Percentiles rank a stretch among this genome's conserved stretches.
phyloP scores from a whole-genome alignment of 2,329 filamentous ascomycete species.

The Colletotrichum higginsianum region DNA sequence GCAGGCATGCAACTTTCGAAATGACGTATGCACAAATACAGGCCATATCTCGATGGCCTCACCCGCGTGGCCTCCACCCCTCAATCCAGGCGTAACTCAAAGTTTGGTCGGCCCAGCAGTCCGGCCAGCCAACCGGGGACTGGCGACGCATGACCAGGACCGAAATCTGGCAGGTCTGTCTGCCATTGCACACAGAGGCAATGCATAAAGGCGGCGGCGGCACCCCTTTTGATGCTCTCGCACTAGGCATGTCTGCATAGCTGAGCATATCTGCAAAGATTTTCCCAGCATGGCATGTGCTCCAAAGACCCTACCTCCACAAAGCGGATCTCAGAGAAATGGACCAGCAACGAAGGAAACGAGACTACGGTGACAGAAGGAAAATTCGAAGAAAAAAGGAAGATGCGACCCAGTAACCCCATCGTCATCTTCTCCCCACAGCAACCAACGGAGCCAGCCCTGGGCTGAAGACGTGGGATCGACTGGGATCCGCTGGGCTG shows the following conservation, averaged over 20 bases:
- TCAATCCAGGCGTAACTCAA: conserved; percentile 5
- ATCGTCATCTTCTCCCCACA: conserved; percentile 43
- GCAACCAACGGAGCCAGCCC: conserved; percentile 41
- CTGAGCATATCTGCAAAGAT: conserved; percentile 21
- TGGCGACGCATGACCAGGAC: conserved; percentile 12
- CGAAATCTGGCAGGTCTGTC: conserved; percentile 13
- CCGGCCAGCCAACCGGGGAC: conserved; percentile 33
- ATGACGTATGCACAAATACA: conserved; percentile 30
- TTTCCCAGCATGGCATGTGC: conserved; percentile 20
- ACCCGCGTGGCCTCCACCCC: neutral
- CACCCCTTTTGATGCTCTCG: neutral
- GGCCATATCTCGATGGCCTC: conserved; percentile 16
- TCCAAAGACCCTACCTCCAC: conserved; percentile 26
- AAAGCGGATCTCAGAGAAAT: conserved; percentile 28
- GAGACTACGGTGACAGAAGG: conserved; percentile 20
- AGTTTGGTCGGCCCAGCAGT: conserved; percentile 25
- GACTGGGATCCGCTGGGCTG: conserved; percentile 35
- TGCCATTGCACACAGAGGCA: conserved; percentile 2
- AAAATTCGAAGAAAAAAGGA: conserved; percentile 23
- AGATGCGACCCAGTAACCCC: conserved; percentile 34
- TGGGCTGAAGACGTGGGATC: conserved; percentile 41
- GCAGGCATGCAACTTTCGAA: conserved; percentile 16
- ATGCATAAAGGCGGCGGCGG: conserved; percentile 1
- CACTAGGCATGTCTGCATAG: conserved; percentile 10
- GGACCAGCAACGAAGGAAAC: conserved; percentile 33